These are phyloP conservation scores for Citrus sp. DNA, from an alignment of 345 rosid species.

Conservation along the genomic window DNA sequence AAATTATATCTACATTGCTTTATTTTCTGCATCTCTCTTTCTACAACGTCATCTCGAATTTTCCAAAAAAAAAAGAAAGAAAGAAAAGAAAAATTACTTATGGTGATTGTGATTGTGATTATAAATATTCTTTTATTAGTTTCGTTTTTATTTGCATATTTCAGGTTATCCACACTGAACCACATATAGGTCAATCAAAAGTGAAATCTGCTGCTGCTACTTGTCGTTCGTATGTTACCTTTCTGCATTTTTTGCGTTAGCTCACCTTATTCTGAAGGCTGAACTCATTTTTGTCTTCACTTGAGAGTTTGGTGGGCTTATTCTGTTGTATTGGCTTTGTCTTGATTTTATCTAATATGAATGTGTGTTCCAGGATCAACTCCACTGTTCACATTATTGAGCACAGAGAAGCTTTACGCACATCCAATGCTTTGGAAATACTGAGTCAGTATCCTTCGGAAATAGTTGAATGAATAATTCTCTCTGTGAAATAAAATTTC, in stretches of 20 bases:
- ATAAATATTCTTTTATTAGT: neutral
- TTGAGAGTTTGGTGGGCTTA: neutral
- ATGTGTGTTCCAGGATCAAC: slow-evolving; percentile 56
- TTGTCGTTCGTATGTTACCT: slow-evolving; percentile 66
- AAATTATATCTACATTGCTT: neutral
- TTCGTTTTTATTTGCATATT: neutral
- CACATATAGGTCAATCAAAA: slow-evolving; percentile 81
- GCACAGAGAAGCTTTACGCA: slow-evolving; percentile 71
- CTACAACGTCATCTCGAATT: neutral
- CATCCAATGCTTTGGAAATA: slow-evolving; percentile 88
- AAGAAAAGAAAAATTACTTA: no score
- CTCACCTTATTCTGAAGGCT: neutral
- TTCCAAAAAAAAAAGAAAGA: no score
- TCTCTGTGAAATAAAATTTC: neutral
- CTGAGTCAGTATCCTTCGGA: slow-evolving; percentile 78
- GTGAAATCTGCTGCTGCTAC: slow-evolving; percentile 90
- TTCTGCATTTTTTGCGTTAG: neutral
- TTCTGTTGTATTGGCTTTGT: neutral
- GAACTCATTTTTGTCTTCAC: neutral
- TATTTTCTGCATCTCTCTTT: neutral
- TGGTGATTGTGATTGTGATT: neutral
- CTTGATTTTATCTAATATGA: slow-evolving; percentile 4
- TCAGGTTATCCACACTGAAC: slow-evolving; percentile 94
- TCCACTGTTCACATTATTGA: slow-evolving; percentile 68
- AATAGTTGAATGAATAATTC: neutral